phyloP scores from a whole-genome alignment of 2,329 filamentous ascomycete species.

The Lachnellula hyalina region DNA sequence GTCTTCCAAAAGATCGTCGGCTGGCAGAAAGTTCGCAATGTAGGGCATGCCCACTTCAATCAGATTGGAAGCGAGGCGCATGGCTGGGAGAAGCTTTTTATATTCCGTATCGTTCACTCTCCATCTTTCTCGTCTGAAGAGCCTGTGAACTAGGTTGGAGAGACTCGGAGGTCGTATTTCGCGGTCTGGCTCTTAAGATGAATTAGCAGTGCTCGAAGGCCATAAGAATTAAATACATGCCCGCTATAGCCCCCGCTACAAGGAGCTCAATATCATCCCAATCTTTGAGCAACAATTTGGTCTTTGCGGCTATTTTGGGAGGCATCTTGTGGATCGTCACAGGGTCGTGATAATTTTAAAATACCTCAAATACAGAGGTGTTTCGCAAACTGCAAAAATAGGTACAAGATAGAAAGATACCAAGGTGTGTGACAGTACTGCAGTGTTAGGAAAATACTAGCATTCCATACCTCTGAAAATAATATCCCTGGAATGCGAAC shows the following conservation, averaged over 20 bases:
- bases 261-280: neutral
- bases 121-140: slow-evolving; percentile 21
- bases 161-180: slow-evolving; percentile 4
- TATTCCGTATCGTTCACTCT: slow-evolving; percentile 17
- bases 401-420: neutral
- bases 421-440: neutral
- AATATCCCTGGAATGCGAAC: neutral
- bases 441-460: neutral
- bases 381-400: no score
- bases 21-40: slow-evolving; percentile 21
- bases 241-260: neutral
- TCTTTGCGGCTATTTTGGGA: neutral
- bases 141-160: slow-evolving; percentile 3
- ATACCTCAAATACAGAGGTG: neutral
- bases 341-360: neutral
- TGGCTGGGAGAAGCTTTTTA: slow-evolving; percentile 18
- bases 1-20: slow-evolving; percentile 5
- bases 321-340: neutral
- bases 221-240: neutral
- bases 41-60: slow-evolving; percentile 21
- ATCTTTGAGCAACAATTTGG: neutral
- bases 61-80: slow-evolving; percentile 23
- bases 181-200: neutral
- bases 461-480: neutral
- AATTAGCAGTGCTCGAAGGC: slow-evolving; percentile 6